phyloP scores from a whole-genome alignment of 805 yeast genomes.

The Teunomyces barrocoloradensis region DNA sequence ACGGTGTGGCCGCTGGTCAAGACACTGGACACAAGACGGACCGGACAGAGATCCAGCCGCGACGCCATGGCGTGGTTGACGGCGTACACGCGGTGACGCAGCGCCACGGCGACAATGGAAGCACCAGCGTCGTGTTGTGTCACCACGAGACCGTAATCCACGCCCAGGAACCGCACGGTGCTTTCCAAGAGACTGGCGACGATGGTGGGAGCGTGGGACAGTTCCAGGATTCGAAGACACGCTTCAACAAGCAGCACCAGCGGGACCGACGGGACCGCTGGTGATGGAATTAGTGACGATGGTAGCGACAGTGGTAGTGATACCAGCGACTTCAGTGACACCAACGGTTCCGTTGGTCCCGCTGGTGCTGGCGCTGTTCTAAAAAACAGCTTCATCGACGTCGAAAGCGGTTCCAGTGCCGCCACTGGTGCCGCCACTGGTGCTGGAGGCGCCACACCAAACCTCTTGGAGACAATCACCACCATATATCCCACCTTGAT shows the following conservation, averaged over 20 bases:
- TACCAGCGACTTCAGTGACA: too few species aligned
- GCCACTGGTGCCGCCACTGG: not conserved
- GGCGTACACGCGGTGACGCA: constrained; percentile 21
- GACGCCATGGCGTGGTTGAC: constrained; percentile 35
- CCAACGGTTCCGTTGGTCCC: too few species aligned
- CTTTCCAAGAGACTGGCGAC: constrained; percentile 37
- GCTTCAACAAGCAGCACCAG: constrained; percentile 26
- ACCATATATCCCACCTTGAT: constrained; percentile 10
- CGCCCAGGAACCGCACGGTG: constrained; percentile 35
- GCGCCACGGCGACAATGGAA: constrained; percentile 25
- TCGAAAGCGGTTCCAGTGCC: not conserved
- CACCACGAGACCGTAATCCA: constrained; percentile 32
- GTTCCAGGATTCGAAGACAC: constrained; percentile 50
- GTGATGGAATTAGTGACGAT: not conserved
- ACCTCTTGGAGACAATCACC: constrained; percentile 22
- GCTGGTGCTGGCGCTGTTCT: too few species aligned
- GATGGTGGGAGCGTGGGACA: constrained; percentile 37
- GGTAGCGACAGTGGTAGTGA: not conserved
- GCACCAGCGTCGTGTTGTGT: constrained; percentile 21
- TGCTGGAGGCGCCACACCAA: constrained; percentile 11
- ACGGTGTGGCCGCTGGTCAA: constrained; percentile 35
- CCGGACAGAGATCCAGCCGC: constrained; percentile 45
- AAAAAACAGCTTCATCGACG: not conserved
- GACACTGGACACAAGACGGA: constrained; percentile 35
- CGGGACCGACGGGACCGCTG: not conserved